Evolutionary conservation across 306 rosid species (phyloP).

Genomic region (Quercus robur): DNA sequence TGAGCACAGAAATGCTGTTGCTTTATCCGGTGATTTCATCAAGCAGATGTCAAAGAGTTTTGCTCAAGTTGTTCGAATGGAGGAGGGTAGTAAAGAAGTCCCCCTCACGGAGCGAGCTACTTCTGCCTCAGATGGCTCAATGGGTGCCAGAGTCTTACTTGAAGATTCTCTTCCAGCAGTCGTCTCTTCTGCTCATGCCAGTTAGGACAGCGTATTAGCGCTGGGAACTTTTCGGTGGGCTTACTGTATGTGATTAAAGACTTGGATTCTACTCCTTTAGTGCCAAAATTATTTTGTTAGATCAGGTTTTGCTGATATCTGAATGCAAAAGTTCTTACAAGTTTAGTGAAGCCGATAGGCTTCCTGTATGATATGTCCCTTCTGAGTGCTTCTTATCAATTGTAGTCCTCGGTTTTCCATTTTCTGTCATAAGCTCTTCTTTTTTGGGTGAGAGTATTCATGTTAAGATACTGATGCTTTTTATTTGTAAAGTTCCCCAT

Average conservation of each 20-base stretch:
- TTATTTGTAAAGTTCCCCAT: constrained; percentile 30
- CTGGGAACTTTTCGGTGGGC: constrained; percentile 7
- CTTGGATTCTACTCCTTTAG: constrained; percentile 26
- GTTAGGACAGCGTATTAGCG: constrained; percentile 26
- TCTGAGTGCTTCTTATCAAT: constrained; percentile 22
- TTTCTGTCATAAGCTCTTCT: background rate
- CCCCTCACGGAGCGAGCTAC: constrained; percentile 35
- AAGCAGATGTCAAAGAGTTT: constrained; percentile 85
- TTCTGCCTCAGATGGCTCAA: constrained; percentile 38
- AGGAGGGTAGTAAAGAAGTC: constrained; percentile 52
- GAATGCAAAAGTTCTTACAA: constrained; percentile 15
- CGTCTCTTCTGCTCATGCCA: constrained; percentile 53
- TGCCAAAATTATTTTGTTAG: constrained; percentile 25
- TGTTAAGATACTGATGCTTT: constrained; percentile 19
- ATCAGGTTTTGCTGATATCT: constrained; percentile 41
- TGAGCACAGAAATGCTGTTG: constrained; percentile 49
- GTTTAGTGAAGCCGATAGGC: constrained; percentile 22
- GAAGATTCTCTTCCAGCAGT: constrained; percentile 53
- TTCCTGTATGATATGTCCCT: constrained; percentile 47
- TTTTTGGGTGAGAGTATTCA: constrained; percentile 26
- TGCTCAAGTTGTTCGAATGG: constrained; percentile 71
- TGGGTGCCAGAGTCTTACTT: constrained; percentile 37
- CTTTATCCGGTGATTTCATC: constrained; percentile 50
- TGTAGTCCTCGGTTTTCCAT: constrained; percentile 21
- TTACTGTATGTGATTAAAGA: constrained; percentile 24